Base-by-base conservation (phyloP, 495 filamentous ascomycete species). In the Amphirosellinia nigrospora region DNA sequence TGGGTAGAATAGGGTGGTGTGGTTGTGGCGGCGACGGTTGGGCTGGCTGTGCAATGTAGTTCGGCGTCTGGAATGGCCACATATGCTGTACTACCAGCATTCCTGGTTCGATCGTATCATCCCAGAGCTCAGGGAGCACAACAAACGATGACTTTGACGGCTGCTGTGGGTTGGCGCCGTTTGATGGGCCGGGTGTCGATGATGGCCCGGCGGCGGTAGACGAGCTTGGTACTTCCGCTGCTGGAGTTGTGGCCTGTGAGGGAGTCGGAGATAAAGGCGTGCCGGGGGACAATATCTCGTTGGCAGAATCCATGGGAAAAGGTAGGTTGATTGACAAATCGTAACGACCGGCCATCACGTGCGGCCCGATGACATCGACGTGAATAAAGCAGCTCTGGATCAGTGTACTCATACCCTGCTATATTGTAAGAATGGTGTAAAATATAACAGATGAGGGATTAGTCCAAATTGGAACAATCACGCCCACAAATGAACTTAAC, bases 61-160 rank as follows among this genome's bases (percentile, higher is more conserved):
- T 68, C 15, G 65, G 65, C 23, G 65, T 38, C 6, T 88, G 88
- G 77, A 94, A 90, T 4, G 93, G 92, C 94, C 94, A 96, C 91
- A 96, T 94, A 71, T 94, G 90, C 93, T 96, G 96, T 6, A 86
- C 91, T 71, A 97, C 90, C 36, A 85, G 84, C 93, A 92, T 94
- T 53, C 83, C 83, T 3, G 85, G 85, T 69, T 86, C 82, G 23
- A 86, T 77, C 46, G 85, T 79, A 28, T 83, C 82, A 34, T 86
- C 85, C 85, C 85, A 87, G 15, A 86, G 78, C 55, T 83, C 79
- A 9, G 85, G 85, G 2, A 87, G 74, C 45, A 87, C 84, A 38
- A 86, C 83, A 38, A 85, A 79, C 2, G 82, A 79, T 10, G 72
- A 59, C 11, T 15, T 48, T 1, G 38, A 28, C 45, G 55, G 56